Conservation (phyloP, 352 stramenopile genomes). For the Pythium pyrilobum region DNA sequence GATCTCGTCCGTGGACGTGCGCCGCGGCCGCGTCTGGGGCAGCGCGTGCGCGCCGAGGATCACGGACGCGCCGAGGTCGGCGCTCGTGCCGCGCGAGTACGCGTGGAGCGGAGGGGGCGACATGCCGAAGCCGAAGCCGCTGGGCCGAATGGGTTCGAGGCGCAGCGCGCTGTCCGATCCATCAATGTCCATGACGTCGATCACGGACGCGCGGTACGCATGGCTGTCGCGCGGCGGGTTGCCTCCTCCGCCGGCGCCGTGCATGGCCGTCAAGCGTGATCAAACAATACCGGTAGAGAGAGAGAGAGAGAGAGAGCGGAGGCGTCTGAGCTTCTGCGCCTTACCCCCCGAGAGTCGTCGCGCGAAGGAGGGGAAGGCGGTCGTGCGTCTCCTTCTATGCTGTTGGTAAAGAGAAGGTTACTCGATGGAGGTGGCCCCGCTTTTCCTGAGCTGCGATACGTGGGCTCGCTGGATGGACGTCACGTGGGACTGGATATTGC, state of each 20-base stretch:
- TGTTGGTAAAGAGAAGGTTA: conserved; percentile 2
- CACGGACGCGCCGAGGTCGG: conserved; percentile 8
- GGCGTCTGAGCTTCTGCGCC: no score
- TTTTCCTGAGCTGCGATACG: neutral
- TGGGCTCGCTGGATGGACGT: no score
- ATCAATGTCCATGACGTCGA: conserved; percentile 18
- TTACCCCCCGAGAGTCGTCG: no score
- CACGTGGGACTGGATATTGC: no score
- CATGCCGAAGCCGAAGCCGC: conserved; percentile 4
- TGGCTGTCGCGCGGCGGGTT: conserved; percentile 1
- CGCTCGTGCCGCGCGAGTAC: conserved; percentile 6
- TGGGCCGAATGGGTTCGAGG: conserved; percentile 21
- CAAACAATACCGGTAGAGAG: no score
- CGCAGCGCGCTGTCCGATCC: conserved; percentile 18
- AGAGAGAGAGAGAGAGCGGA: no score
- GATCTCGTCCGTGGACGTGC: conserved; percentile 68
- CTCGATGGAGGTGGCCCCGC: conserved; percentile 3
- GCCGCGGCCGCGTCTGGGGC: conserved; percentile 12
- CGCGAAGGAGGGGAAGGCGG: no score
- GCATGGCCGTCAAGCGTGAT: neutral
- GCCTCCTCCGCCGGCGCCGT: neutral
- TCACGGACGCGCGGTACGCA: neutral
- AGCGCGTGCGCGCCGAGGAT: conserved; percentile 1
- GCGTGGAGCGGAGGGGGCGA: conserved; percentile 8
- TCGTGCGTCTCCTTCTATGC: neutral